Conservation (phyloP, 306 rosid species). For the Prunus padus region DNA sequence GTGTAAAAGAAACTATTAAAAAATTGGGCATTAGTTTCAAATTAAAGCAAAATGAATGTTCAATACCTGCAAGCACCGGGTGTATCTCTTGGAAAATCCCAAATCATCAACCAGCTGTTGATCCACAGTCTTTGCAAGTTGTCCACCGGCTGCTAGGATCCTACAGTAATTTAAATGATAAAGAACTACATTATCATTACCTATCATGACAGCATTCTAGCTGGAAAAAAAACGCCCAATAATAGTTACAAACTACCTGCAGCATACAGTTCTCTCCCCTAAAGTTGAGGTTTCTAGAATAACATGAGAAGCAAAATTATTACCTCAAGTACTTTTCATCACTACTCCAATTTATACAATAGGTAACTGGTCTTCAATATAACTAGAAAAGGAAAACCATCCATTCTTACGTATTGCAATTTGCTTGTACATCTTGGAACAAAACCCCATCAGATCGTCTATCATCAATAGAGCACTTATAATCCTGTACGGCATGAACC, state of each 20-base stretch:
- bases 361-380: not conserved
- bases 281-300: not conserved
- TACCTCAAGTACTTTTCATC: not conserved
- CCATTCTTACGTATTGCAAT: conserved; percentile 24
- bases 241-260: not conserved
- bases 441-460: conserved; percentile 13
- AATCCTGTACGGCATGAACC: conserved; percentile 30
- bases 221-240: not conserved
- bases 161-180: conserved; percentile 18
- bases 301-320: not conserved
- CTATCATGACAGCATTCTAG: not conserved
- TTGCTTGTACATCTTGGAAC: conserved; percentile 10
- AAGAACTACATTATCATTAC: not conserved
- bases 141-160: conserved; percentile 24
- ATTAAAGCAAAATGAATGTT: not conserved
- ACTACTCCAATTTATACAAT: not conserved
- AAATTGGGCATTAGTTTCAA: not conserved
- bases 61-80: conserved; percentile 34
- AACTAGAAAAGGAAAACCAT: not conserved
- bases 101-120: conserved; percentile 15
- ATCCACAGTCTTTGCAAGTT: conserved; percentile 23
- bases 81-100: conserved; percentile 31
- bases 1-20: not conserved
- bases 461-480: conserved; percentile 14
- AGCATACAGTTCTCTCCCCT: not conserved